phyloP scores from a whole-genome alignment of 1,284 basidiomycete species.

The Ustilago sp. region DNA sequence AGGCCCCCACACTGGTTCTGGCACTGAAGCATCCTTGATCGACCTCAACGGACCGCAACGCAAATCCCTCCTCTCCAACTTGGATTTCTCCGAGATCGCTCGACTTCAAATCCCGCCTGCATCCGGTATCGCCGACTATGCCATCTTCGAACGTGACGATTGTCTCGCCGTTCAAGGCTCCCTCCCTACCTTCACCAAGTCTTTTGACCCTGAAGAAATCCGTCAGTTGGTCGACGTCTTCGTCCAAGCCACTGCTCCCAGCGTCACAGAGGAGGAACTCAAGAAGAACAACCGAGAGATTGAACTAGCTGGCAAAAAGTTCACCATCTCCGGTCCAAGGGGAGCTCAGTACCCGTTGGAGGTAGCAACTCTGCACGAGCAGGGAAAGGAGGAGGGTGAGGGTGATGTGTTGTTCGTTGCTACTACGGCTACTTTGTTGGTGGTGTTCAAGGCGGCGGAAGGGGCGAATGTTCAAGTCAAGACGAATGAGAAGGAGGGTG shows the following conservation, averaged over 20 bases:
- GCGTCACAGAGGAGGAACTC: slow-evolving; percentile 22
- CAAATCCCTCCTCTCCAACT: slow-evolving; percentile 25
- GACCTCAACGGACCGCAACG: slow-evolving; percentile 39
- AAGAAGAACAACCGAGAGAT: slow-evolving; percentile 15
- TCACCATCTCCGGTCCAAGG: slow-evolving; percentile 33
- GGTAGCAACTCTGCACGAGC: slow-evolving; percentile 34
- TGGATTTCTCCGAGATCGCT: slow-evolving; percentile 41
- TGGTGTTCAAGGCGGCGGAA: slow-evolving; percentile 35
- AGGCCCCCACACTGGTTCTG: slow-evolving; percentile 41
- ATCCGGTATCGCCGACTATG: slow-evolving; percentile 40
- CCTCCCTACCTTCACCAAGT: slow-evolving; percentile 30
- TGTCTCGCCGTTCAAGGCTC: slow-evolving; percentile 31
- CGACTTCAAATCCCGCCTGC: slow-evolving; percentile 34
- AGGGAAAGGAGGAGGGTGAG: slow-evolving; percentile 4
- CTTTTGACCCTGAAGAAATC: slow-evolving; percentile 17
- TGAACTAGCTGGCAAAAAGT: slow-evolving; percentile 21
- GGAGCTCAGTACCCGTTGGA: slow-evolving; percentile 43
- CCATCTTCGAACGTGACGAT: slow-evolving; percentile 42
- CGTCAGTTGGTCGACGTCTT: slow-evolving; percentile 42
- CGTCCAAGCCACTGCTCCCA: slow-evolving; percentile 30
- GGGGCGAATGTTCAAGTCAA: slow-evolving; percentile 29
- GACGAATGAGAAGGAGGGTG: slow-evolving; percentile 41
- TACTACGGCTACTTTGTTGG: slow-evolving; percentile 34
- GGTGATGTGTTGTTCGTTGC: slow-evolving; percentile 41
- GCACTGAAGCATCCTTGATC: slow-evolving; percentile 25